Percentiles rank a stretch among this genome's conserved stretches.
Evolutionary conservation across 257 asterid species (phyloP).

Genomic region (Solanum clarkiae): DNA sequence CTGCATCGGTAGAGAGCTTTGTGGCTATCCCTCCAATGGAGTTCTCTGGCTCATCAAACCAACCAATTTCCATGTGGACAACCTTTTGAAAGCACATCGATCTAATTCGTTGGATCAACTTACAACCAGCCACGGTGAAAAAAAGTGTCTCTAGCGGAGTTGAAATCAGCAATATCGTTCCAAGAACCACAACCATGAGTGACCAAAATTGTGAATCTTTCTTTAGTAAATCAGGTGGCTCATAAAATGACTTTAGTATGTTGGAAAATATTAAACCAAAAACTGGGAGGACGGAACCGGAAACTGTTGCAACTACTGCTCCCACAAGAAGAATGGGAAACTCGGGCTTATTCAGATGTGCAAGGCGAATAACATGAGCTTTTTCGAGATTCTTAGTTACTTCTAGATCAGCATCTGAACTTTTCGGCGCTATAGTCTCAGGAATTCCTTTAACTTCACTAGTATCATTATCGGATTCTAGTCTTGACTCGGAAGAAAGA

Average conservation of each 20-base stretch:
- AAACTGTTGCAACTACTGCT: conserved; percentile 26
- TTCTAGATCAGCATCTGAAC: not conserved
- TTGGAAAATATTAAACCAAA: conserved; percentile 41
- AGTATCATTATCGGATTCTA: not conserved
- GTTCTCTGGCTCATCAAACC: conserved; percentile 48
- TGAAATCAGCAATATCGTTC: conserved; percentile 23
- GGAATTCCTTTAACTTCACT: not conserved
- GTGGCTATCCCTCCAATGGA: conserved; percentile 59
- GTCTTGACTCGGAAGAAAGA: not conserved
- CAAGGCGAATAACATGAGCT: conserved; percentile 47
- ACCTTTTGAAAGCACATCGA: conserved; percentile 48
- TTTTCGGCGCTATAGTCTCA: conserved; percentile 6
- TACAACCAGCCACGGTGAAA: conserved; percentile 54
- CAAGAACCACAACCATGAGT: conserved; percentile 34
- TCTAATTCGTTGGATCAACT: conserved; percentile 40
- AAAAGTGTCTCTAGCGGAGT: conserved; percentile 37
- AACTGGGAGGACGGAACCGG: conserved; percentile 51
- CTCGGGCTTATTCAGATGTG: conserved; percentile 43
- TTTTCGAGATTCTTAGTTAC: conserved; percentile 21
- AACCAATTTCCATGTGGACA: conserved; percentile 54
- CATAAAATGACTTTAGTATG: conserved; percentile 36
- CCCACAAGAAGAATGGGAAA: conserved; percentile 37
- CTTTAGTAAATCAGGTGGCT: conserved; percentile 29
- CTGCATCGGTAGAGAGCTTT: conserved; percentile 57
- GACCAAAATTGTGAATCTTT: conserved; percentile 55